Evolutionary conservation across 2,329 filamentous ascomycete genomes (phyloP), one percentile per base, ranked within the genome.

Genomic region (Colletotrichum viniferum): DNA sequence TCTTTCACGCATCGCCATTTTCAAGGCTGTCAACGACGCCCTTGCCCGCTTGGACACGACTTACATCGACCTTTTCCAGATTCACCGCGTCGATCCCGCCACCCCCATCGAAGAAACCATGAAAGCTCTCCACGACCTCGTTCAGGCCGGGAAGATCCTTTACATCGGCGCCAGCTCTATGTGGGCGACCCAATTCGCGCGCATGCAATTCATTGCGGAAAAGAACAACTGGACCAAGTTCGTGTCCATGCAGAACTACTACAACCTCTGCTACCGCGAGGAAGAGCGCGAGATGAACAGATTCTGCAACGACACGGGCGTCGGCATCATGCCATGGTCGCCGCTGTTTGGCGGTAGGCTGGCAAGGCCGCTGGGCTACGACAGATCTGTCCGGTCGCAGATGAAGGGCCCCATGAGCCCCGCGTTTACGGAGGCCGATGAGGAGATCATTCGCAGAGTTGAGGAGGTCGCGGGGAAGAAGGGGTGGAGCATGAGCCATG

Each of bases 111-210:
- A 92, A 76, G 91, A 92, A 82, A 92, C 91, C 24, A 92, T 92
- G 91, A 86, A 87, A 75, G 89, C 89, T 6, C 81, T 92, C n/a
- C 88, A 93, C 71, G 90, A 93, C 66, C 85, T 93, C 0, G 86
- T 92, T 0, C 83, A 88, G 67, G 87, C 84, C 30, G 91, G 91
- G 4, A 90, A 89, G 80, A 90, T 91, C 13, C 83, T 80, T 80
- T 77, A 77, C 34, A 77, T 77, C 12, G 74, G 74, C 36, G 76
- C 74, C 10, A 77, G 74, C 56, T 69, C 67, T 63, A 77, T 77
- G 74, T 76, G 70, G 55, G 64, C 74, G 0, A 69, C 74, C 26
- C 66, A 77, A 3, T 77, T 77, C 36, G 69, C 74, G 2, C 77
- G 82, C 16, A 82, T 91, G 80, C 90, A 92, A 71, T 87, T 86